phyloP scores from a whole-genome alignment of 768 basidiomycete genomes.

The Rhizopogon sp. region DNA sequence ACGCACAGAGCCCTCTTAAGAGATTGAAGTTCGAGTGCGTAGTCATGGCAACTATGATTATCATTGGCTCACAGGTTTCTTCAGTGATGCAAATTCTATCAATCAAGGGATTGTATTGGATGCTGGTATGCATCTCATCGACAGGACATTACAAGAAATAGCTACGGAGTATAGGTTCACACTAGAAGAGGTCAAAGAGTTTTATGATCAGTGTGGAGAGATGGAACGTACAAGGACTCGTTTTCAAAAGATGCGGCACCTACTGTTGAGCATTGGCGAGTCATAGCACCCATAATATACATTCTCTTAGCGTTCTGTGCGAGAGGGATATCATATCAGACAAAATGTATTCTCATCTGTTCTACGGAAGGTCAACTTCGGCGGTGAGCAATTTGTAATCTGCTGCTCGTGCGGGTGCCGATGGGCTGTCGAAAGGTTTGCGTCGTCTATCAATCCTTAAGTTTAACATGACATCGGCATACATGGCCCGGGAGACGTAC shows the following conservation, averaged over 20 bases:
- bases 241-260: slow-evolving; percentile 64
- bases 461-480: background rate
- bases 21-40: slow-evolving; percentile 38
- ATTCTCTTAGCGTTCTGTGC: background rate
- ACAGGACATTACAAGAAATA: slow-evolving; percentile 60
- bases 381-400: slow-evolving; percentile 64
- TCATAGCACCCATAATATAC: slow-evolving; percentile 5
- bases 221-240: slow-evolving; percentile 59
- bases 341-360: background rate
- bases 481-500: slow-evolving; percentile 36
- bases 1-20: slow-evolving; percentile 34
- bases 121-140: slow-evolving; percentile 51
- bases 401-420: slow-evolving; percentile 69
- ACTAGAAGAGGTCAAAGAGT: slow-evolving; percentile 71
- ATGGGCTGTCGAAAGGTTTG: slow-evolving; percentile 75
- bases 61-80: background rate
- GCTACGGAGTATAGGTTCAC: slow-evolving; percentile 69
- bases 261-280: slow-evolving; percentile 26
- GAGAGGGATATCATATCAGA: background rate
- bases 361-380: slow-evolving; percentile 49
- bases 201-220: slow-evolving; percentile 70
- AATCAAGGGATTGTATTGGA: background rate
- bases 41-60: background rate
- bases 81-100: background rate
- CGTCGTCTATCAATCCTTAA: slow-evolving; percentile 46